These are phyloP conservation scores for Lentinula boryana DNA, from an alignment of 768 basidiomycete genomes.

Conservation along the genomic window DNA sequence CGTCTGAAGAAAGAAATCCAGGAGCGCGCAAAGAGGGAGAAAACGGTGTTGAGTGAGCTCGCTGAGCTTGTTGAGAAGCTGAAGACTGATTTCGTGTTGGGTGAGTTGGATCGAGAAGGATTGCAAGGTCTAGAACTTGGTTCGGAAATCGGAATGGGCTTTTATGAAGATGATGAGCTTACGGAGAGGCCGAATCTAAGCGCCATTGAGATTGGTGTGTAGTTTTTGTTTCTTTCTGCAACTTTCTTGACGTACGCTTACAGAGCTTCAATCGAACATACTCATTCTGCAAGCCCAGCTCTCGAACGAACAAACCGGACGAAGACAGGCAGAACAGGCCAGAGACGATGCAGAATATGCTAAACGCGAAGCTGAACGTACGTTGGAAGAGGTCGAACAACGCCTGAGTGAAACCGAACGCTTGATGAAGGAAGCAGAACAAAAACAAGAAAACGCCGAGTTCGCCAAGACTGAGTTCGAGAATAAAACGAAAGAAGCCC, in stretches of 20 bases:
- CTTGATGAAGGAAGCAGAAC: background rate
- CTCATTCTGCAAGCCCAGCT: slow-evolving; percentile 1
- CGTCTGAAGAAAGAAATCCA: background rate
- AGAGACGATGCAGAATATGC: background rate
- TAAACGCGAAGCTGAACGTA: background rate
- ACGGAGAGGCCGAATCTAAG: background rate
- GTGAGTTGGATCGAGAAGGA: background rate
- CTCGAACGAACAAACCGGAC: background rate
- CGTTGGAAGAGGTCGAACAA: background rate
- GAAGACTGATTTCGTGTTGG: background rate
- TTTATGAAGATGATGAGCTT: background rate
- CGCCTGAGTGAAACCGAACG: background rate
- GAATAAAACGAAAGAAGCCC: background rate
- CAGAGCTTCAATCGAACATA: background rate
- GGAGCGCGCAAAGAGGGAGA: background rate
- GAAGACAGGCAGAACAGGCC: background rate
- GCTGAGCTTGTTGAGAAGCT: background rate
- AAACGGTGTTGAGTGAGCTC: background rate
- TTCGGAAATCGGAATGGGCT: background rate
- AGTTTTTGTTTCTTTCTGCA: background rate
- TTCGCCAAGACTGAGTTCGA: background rate
- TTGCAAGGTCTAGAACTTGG: background rate
- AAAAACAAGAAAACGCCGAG: background rate
- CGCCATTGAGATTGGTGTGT: background rate
- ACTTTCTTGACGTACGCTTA: background rate